A percentile compares a stretch with the other conserved stretches of the same genome.
These are phyloP conservation scores for Russula foetens DNA, from an alignment of 768 basidiomycete species.

Conservation along the genomic window DNA sequence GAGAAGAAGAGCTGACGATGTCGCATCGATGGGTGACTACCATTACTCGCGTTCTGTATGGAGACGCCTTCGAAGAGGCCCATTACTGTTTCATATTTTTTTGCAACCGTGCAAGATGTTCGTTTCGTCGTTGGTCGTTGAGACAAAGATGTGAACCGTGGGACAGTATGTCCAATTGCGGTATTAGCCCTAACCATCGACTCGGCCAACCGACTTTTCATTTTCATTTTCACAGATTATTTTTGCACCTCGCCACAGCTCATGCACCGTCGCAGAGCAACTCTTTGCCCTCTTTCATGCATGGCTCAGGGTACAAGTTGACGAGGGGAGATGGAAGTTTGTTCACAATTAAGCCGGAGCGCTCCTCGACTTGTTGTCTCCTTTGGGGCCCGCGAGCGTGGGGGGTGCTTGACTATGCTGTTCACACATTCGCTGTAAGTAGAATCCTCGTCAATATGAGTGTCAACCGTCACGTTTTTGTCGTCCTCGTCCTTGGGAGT, in stretches of 20 bases:
- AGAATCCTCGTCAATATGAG: not conserved
- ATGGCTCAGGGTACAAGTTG: constrained; percentile 46
- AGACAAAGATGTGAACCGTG: no score
- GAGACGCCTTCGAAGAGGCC: no score
- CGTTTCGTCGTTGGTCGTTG: no score
- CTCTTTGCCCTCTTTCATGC: constrained; percentile 39
- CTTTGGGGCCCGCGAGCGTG: constrained; percentile 32
- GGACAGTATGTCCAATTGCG: no score
- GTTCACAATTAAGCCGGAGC: constrained; percentile 83
- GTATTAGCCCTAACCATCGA: no score
- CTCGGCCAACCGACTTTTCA: no score
- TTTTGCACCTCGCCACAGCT: constrained; percentile 31
- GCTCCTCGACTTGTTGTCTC: constrained; percentile 37
- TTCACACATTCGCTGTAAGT: constrained; percentile 39
- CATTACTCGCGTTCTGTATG: no score
- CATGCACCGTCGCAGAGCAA: constrained; percentile 36
- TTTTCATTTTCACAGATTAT: not conserved
- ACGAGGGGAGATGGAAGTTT: constrained; percentile 34
- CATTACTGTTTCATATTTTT: no score
- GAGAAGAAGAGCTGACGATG: no score
- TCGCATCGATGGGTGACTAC: no score
- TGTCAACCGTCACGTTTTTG: not conserved
- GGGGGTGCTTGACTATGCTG: constrained; percentile 70
- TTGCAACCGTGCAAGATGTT: no score
- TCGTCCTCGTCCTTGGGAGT: not conserved